Evolutionary conservation across 345 rosid genomes (phyloP).

Genomic region (Draba incana): DNA sequence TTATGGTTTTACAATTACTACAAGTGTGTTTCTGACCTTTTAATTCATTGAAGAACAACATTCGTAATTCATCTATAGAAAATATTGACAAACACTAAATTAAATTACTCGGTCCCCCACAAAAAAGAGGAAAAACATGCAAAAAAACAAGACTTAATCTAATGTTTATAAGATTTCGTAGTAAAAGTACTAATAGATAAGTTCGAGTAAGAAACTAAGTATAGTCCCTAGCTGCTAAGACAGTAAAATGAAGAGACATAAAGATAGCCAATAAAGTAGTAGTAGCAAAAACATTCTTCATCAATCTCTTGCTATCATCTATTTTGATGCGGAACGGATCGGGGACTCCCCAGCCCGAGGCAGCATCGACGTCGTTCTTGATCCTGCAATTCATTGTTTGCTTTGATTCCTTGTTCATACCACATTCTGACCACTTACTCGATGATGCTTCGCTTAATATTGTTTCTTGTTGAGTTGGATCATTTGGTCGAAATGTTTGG

Average conservation of each 20-base stretch:
- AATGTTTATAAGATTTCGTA: background rate
- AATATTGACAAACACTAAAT: background rate
- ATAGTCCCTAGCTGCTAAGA: conserved; percentile 11
- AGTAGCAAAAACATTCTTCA: conserved; percentile 28
- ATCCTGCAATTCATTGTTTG: conserved; percentile 28
- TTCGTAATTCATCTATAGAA: background rate
- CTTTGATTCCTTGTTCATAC: conserved; percentile 23
- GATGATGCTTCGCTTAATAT: conserved; percentile 25
- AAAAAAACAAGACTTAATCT: background rate
- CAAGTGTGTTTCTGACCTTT: too few species aligned
- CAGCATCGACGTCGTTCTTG: conserved; percentile 9
- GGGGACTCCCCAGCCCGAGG: background rate
- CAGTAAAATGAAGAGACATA: conserved; percentile 26
- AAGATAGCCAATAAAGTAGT: conserved; percentile 28
- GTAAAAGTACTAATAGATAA: background rate
- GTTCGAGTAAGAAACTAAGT: background rate
- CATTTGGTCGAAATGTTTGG: conserved; percentile 28
- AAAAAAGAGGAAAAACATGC: background rate
- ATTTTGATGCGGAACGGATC: conserved; percentile 30
- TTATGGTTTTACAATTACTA: background rate
- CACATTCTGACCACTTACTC: conserved; percentile 34
- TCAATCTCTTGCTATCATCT: conserved; percentile 19
- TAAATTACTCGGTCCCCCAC: background rate
- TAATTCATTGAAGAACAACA: background rate
- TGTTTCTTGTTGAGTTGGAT: conserved; percentile 33